A percentile compares a stretch with the other conserved stretches of the same genome.
These are phyloP conservation scores for Picochlorum sp. DNA, from an alignment of 139 green algal genomes.

Conservation along the genomic window DNA sequence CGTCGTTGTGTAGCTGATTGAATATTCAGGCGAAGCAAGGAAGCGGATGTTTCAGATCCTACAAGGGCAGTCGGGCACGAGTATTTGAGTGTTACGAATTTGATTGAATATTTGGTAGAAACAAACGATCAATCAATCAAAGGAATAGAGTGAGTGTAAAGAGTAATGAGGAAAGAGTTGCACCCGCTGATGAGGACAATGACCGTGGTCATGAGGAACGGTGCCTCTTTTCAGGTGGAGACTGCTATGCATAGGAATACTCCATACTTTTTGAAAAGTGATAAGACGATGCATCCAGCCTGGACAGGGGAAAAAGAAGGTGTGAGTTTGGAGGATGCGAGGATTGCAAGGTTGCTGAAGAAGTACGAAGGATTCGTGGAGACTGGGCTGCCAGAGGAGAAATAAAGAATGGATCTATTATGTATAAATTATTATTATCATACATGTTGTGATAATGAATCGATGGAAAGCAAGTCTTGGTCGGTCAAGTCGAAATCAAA, in stretches of 20 bases:
- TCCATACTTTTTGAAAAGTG: constrained; percentile 20
- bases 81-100: too few relatives aligned
- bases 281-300: constrained; percentile 20
- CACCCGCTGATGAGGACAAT: constrained; percentile 20
- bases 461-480: constrained; percentile 36
- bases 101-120: too few relatives aligned
- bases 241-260: constrained; percentile 5
- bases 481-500: constrained; percentile 38
- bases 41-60: constrained; percentile 20
- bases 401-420: neutral
- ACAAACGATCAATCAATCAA: neutral
- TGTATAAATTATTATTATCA: neutral
- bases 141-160: neutral
- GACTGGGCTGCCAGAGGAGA: neutral
- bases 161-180: constrained; percentile 9
- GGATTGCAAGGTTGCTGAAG: constrained; percentile 6
- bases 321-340: constrained; percentile 15
- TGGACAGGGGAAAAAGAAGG: constrained; percentile 21
- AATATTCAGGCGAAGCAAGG: neutral
- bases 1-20: too few relatives aligned
- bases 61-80: constrained; percentile 33
- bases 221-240: constrained; percentile 13
- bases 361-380: constrained; percentile 1
- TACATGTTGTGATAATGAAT: constrained; percentile 4
- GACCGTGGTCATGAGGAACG: constrained; percentile 25